phyloP scores from a whole-genome alignment of 352 stramenopile genomes.

The Phytophthora colocasiae region DNA sequence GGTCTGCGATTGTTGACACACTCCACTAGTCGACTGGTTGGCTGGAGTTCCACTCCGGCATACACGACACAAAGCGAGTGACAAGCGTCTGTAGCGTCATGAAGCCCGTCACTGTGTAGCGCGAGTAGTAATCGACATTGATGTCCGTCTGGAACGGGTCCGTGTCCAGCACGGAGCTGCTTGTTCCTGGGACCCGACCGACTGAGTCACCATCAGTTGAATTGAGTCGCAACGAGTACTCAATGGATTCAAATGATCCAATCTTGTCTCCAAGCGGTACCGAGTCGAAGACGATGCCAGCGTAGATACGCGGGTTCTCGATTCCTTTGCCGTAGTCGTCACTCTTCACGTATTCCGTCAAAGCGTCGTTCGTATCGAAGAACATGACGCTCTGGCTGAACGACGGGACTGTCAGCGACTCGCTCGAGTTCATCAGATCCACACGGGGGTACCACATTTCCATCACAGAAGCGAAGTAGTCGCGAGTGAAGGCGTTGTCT shows the following conservation, averaged over 20 bases:
- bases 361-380: conserved; percentile 42
- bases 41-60: conserved; percentile 55
- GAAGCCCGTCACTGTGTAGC: conserved; percentile 59
- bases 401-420: conserved; percentile 44
- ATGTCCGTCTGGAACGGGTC: conserved; percentile 49
- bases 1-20: conserved; percentile 51
- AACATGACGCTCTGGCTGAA: conserved; percentile 57
- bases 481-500: conserved; percentile 58
- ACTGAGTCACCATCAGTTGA: conserved; percentile 46
- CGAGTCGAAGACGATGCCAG: conserved; percentile 62
- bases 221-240: conserved; percentile 70
- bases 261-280: conserved; percentile 41
- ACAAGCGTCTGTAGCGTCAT: conserved; percentile 73
- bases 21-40: conserved; percentile 47
- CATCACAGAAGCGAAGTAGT: conserved; percentile 63
- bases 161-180: conserved; percentile 36
- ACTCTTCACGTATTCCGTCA: conserved; percentile 57
- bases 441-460: conserved; percentile 66
- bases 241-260: conserved; percentile 51
- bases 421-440: conserved; percentile 34
- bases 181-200: conserved; percentile 41
- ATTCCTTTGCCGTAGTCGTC: conserved; percentile 50
- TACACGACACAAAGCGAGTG: conserved; percentile 64
- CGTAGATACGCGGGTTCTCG: conserved; percentile 55
- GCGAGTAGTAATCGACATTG: conserved; percentile 44